Evolutionary conservation across 306 rosid genomes (phyloP).

Genomic region (Fragaria ananassa): DNA sequence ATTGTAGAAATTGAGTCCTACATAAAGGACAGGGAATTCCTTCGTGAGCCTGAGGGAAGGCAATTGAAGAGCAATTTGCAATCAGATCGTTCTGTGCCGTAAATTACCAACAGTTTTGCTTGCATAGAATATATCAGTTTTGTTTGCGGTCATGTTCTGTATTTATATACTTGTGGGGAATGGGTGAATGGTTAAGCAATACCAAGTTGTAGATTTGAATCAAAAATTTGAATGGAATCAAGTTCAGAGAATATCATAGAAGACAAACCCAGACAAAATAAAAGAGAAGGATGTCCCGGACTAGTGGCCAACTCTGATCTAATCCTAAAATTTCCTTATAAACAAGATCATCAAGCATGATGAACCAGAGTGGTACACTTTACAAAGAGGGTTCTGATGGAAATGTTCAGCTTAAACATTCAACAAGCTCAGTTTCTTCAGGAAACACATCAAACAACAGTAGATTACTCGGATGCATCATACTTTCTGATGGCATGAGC

Average conservation of each 20-base stretch:
- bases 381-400: background rate
- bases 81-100: slow-evolving; percentile 30
- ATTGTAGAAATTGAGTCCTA: slow-evolving; percentile 51
- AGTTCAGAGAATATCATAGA: background rate
- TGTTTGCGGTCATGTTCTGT: background rate
- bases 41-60: slow-evolving; percentile 54
- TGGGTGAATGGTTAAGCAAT: background rate
- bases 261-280: background rate
- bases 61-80: slow-evolving; percentile 46
- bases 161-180: background rate
- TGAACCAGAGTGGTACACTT: background rate
- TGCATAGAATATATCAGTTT: background rate
- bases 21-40: slow-evolving; percentile 54
- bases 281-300: background rate
- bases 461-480: background rate
- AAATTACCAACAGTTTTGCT: background rate
- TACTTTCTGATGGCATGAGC: background rate
- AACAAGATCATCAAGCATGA: slow-evolving; percentile 2
- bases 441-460: slow-evolving; percentile 3
- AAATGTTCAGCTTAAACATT: background rate
- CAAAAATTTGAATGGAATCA: background rate
- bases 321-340: background rate
- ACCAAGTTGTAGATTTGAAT: background rate
- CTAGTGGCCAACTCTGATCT: background rate
- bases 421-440: background rate